Base-by-base conservation (phyloP, 2,329 filamentous ascomycete genomes). In the Cytospora schulzeri region DNA sequence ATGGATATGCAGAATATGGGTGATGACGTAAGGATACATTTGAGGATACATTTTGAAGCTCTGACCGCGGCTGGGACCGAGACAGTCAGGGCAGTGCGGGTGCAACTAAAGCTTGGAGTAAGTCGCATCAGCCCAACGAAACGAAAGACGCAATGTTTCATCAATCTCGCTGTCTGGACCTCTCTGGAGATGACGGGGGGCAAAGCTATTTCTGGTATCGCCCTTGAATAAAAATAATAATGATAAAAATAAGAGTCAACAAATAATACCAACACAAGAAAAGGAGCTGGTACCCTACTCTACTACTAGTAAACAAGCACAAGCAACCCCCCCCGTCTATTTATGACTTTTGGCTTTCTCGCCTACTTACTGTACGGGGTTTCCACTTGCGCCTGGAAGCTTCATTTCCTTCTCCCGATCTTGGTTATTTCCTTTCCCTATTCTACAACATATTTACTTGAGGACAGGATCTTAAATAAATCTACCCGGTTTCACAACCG, bases 111-210 rank as follows among this genome's bases (percentile, higher is more conserved):
- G 45, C 45, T 48, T 4, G 38, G n/a, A 12, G 45, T 24, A 24
- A 8, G n/a, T 48, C 45, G 45, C n/a, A 48, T 24, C 45, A 22
- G n/a, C n/a, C n/a, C n/a, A n/a, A n/a, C 45, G n/a, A n/a, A 22
- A 24, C 48, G 59, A 52, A 50, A 48, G 59, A 62, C 38, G 52
- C 60, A 52, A 61, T 51, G 59, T 61, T 61, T 33, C 59, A 61
- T 61, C 59, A 61, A 61, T 61, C 59, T 61, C 51, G 59, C 51
- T 61, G 59, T 61, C 26, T 61, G 51, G 22, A 54, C 4, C 24
- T 17, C 29, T 53, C 26, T 29, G 19, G 31, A 52, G 45, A 26
- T 15, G 24, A 41, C 35, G 52, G 31, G 38, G 54, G 33, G 33
- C n/a, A 29, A 28, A 22, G 52, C 60, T 62, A 62, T 62, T 62